Evolutionary conservation across 805 yeast genomes (phyloP).

Genomic region (Cyberlindnera saturnus): DNA sequence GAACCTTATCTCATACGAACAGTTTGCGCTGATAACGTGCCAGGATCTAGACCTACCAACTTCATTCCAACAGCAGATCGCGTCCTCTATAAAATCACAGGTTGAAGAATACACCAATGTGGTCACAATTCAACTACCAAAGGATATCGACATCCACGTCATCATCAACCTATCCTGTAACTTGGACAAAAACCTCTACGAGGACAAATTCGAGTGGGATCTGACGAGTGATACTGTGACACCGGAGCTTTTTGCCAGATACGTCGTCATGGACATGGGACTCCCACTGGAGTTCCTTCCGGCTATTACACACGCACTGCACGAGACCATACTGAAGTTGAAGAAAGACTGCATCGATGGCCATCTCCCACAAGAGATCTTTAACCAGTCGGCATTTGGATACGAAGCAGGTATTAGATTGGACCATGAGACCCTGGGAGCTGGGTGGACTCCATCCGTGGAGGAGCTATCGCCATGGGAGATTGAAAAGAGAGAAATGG

Average conservation of each 20-base stretch:
- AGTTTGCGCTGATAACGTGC: constrained; percentile 76
- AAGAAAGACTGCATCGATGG: constrained; percentile 82
- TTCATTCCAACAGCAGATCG: constrained; percentile 54
- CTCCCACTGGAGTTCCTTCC: constrained; percentile 80
- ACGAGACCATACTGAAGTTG: constrained; percentile 70
- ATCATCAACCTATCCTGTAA: constrained; percentile 77
- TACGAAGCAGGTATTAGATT: constrained; percentile 60
- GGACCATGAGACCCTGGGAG: constrained; percentile 74
- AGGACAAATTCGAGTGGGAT: constrained; percentile 96
- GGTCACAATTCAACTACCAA: constrained; percentile 61
- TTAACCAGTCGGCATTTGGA: constrained; percentile 58
- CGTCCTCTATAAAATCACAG: constrained; percentile 71
- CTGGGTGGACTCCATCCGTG: constrained; percentile 80
- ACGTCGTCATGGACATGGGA: constrained; percentile 81
- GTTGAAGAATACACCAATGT: constrained; percentile 67
- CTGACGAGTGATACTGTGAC: constrained; percentile 37
- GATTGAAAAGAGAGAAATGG: constrained; percentile 91
- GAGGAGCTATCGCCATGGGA: constrained; percentile 88
- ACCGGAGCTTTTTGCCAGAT: constrained; percentile 80
- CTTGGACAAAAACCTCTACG: constrained; percentile 75
- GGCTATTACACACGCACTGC: constrained; percentile 81
- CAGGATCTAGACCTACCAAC: constrained; percentile 78
- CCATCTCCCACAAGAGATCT: constrained; percentile 42
- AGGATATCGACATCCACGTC: constrained; percentile 62
- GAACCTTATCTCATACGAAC: constrained; percentile 75